A percentile compares a stretch with the other conserved stretches of the same genome.
These are phyloP conservation scores for Sporothrix dimorphospora DNA, from an alignment of 2,329 filamentous ascomycete genomes.

Conservation along the genomic window DNA sequence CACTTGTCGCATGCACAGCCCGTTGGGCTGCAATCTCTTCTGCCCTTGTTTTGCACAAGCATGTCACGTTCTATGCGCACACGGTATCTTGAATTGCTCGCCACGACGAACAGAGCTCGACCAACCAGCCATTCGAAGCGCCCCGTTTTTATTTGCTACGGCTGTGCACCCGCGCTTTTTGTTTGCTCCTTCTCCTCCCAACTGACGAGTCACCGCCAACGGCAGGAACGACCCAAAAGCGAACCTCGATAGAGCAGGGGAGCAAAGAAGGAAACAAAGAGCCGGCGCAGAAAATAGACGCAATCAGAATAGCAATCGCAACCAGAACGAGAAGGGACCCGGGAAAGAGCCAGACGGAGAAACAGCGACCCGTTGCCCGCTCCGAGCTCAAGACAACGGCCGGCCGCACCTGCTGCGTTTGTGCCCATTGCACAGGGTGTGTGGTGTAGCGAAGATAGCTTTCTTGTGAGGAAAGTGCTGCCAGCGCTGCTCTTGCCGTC, in stretches of 20 bases:
- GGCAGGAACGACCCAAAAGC: conserved; percentile 2
- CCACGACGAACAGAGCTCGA: neutral
- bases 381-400: neutral
- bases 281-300: neutral
- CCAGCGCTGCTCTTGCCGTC: neutral
- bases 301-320: neutral
- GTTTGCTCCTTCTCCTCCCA: neutral
- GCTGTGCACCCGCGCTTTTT: neutral
- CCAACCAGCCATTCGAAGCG: neutral
- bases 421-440: neutral
- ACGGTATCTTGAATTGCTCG: neutral
- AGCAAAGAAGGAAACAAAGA: neutral
- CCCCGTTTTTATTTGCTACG: conserved; percentile 3
- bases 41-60: neutral
- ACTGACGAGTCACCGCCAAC: neutral
- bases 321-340: too few species aligned
- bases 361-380: neutral
- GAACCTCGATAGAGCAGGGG: neutral
- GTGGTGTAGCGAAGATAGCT: too few species aligned
- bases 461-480: neutral
- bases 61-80: neutral
- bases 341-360: conserved; percentile 11
- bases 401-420: conserved; percentile 7
- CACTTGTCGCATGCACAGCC: neutral
- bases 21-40: neutral